phyloP scores from a whole-genome alignment of 208 protist genomes.

The Wallacemonas sp. region DNA sequence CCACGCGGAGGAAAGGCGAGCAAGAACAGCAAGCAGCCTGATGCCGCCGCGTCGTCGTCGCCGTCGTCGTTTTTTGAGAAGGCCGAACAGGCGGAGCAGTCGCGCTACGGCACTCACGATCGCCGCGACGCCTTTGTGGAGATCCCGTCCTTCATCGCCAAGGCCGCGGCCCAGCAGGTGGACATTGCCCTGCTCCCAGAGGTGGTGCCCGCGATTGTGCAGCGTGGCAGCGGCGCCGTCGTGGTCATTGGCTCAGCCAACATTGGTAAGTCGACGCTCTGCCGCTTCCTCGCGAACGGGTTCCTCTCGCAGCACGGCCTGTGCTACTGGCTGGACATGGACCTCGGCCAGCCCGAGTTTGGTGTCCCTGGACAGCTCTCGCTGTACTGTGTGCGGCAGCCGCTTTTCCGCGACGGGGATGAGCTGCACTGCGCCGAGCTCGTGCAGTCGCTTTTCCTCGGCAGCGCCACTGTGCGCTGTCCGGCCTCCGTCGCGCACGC shows the following conservation, averaged over 20 bases:
- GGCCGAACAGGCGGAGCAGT: neutral
- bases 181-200: constrained; percentile 60
- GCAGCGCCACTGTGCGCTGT: constrained; percentile 45
- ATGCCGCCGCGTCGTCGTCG: too few species aligned
- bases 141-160: constrained; percentile 68
- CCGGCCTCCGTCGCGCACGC: constrained; percentile 52
- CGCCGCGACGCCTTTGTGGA: constrained; percentile 52
- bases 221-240: constrained; percentile 39
- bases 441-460: constrained; percentile 55
- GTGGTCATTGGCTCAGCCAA: constrained; percentile 74
- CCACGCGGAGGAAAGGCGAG: neutral
- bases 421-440: constrained; percentile 29
- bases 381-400: constrained; percentile 52
- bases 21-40: too few species aligned
- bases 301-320: constrained; percentile 75
- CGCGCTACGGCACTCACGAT: neutral
- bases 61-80: neutral
- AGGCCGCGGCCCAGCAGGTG: constrained; percentile 34
- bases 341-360: constrained; percentile 90
- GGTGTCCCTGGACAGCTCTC: constrained; percentile 71
- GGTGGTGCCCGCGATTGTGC: constrained; percentile 48
- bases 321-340: constrained; percentile 85
- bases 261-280: constrained; percentile 88
- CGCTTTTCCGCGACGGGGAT: constrained; percentile 59
- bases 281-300: constrained; percentile 71